Evolutionary conservation across 495 filamentous ascomycete genomes (phyloP), one percentile per base, ranked within the genome.

Genomic region (Chlorociboria aeruginascens): DNA sequence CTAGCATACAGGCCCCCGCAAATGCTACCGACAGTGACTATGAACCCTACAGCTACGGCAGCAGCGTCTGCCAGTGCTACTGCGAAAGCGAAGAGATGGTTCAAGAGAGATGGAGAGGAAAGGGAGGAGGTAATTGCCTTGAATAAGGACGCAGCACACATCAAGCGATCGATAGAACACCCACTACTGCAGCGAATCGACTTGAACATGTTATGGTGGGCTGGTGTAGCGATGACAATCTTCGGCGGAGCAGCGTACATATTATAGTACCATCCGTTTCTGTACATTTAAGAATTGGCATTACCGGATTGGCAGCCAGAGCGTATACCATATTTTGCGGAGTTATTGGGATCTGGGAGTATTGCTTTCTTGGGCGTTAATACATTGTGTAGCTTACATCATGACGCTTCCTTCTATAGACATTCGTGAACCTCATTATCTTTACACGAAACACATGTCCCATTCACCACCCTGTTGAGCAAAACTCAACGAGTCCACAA

Each of bases 21-120:
- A 58, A 89, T 89, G 82, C 75, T 88, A 7, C 83, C 85, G 3
- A 85, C 83, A 3, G 63, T 66, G 32, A 85, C 79, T 0, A 61
- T 89, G 52, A 82, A 85, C 57, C 78, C 81, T 1, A 69, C 68
- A 1, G 56, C 64, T 12, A 47, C 40, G 9, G 55, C 63, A 12
- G 65, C 61, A 13, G 56, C 65, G 3, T 63, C 63, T 11, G 49
- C 38, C 3, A 51, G 28, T 3, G 41, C 30, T 8, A 40, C 40
- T 32, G 46, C 50, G 29, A 63, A 62, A 42, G 10, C 46, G 8
- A 63, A 61, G 41, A 35, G 57, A 42, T 11, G 29, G 29, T 30
- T 30, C 8, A 43, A 45, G 2, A 32, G 42, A 10, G 46, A 45
- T 8, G 20, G 14, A 40, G 48, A n/a, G 3, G 44, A 54, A 32